Evolutionary conservation across 345 rosid species (phyloP), one percentile per base, ranked within the genome.

Genomic region (Eucalyptus coolabah): DNA sequence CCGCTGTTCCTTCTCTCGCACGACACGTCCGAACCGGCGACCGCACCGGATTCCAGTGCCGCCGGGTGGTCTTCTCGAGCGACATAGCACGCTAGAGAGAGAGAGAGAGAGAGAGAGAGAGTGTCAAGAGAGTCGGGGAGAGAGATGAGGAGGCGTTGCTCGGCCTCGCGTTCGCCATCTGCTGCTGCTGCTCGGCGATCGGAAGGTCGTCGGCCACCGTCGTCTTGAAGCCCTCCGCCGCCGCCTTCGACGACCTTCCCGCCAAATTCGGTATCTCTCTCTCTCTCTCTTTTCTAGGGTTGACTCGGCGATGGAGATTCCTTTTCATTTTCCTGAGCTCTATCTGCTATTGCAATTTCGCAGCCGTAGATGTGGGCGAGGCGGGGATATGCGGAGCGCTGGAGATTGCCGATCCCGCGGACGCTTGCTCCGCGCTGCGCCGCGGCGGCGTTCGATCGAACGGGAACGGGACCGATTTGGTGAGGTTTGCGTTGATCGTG

Each of bases 241-340:
- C 92, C 86, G 91, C 94, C 87, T 96, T 94, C 90, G 87, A 94
- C 32, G 95, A 93, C 94, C 95, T 96, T 91, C 97, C 99, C 56
- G 98, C 98, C 88, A 95, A 95, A 93, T 96, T 88, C 91, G 97
- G 98, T 96, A 92, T 92, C 81, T 47, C 51, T 50, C 47, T 45
- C 37, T 82, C 63, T 56, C 89, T 37, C 47, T 53, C 21, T 37
- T 13, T 40, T 87, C 88, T 91, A 90, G 87, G 91, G 60, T 86
- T 56, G 56, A 80, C 80, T 14, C 87, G 87, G 90, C 89, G 88
- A 30, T 89, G 85, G 15, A 18, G 88, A 47, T 53, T 37, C 51
- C n/a, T 17, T 47, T 15, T 18, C 37, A 9, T 72, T 81, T 56
- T 28, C 30, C 63, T 24, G 30, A 56, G 30, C 13, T 56, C 63